Conservation (phyloP, 1,139 yeast genomes). For the Yamadazyma trypodendri region DNA sequence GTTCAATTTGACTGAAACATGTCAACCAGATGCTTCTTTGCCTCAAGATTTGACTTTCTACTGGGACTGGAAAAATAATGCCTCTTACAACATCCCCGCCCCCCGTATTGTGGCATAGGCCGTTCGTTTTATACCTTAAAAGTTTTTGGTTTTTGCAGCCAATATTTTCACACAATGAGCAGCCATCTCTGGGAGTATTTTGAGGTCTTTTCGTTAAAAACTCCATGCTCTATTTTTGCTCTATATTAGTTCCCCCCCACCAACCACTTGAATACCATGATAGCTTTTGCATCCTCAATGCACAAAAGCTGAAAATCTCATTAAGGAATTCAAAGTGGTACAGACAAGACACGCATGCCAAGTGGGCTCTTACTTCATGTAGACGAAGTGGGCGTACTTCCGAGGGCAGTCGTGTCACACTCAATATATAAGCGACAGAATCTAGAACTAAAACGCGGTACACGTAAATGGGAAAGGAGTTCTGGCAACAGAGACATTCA, state of each 20-base stretch:
- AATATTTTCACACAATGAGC: too few relatives aligned
- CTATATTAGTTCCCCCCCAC: too few relatives aligned
- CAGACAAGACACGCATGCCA: too few relatives aligned
- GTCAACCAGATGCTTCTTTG: conserved; percentile 22
- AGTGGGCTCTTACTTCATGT: too few relatives aligned
- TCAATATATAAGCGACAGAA: background rate
- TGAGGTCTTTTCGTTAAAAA: too few relatives aligned
- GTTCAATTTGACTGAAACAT: conserved; percentile 29
- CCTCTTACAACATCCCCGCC: conserved; percentile 15
- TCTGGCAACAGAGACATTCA: background rate
- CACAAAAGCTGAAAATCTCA: too few relatives aligned
- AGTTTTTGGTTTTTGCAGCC: conserved; percentile 1
- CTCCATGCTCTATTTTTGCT: too few relatives aligned
- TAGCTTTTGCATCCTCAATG: too few relatives aligned
- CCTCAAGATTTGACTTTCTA: conserved; percentile 29
- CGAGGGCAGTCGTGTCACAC: background rate
- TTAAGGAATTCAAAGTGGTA: too few relatives aligned
- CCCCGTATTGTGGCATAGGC: conserved; percentile 16
- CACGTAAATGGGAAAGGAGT: conserved; percentile 2
- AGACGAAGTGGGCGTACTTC: too few relatives aligned
- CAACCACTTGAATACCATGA: too few relatives aligned
- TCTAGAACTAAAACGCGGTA: conserved; percentile 6
- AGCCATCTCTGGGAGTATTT: too few relatives aligned
- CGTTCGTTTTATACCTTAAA: background rate
- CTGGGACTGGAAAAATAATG: conserved; percentile 29